Conservation (phyloP, 305 asterid genomes). For the Solanum hybrid region DNA sequence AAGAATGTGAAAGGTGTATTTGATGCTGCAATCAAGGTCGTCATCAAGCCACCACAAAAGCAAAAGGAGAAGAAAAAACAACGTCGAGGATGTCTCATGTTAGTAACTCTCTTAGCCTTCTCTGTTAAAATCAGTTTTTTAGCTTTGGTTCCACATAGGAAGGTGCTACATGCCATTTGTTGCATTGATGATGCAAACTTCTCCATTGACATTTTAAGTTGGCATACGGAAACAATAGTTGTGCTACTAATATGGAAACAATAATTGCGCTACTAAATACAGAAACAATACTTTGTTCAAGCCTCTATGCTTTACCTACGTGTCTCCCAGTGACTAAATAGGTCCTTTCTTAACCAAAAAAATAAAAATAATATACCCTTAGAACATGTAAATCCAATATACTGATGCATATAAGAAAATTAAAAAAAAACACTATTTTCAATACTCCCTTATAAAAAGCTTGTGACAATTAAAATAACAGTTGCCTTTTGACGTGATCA, state of each 20-base stretch:
- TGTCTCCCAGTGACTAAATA: not conserved
- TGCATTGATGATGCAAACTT: not conserved
- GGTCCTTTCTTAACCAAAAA: not conserved
- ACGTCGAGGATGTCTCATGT: conserved; percentile 62
- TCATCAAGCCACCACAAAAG: conserved; percentile 86
- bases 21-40: conserved; percentile 89
- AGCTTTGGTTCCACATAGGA: not conserved
- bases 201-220: not conserved
- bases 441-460: not conserved
- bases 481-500: not conserved
- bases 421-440: not conserved
- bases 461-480: not conserved
- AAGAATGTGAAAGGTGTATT: conserved; percentile 93
- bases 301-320: not conserved
- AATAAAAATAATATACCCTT: not conserved
- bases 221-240: not conserved
- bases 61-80: conserved; percentile 69
- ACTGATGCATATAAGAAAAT: not conserved
- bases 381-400: not conserved
- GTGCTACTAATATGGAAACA: not conserved
- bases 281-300: not conserved
- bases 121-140: not conserved
- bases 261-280: not conserved
- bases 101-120: conserved; percentile 19
- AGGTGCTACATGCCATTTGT: not conserved